Evolutionary conservation across 805 yeast species (phyloP).

Genomic region (Kregervanrija fluxuum): DNA sequence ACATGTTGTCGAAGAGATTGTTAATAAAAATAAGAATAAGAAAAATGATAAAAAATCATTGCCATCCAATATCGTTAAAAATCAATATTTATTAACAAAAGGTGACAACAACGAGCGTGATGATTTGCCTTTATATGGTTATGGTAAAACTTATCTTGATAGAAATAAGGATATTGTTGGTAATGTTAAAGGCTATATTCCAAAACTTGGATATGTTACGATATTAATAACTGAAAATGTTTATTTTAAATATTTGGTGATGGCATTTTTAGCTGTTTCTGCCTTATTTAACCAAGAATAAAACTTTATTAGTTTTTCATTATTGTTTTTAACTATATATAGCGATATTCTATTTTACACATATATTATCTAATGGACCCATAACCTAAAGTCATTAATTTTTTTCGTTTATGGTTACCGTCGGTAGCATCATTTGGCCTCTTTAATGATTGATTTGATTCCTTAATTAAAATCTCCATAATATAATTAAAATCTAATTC

Average conservation of each 20-base stretch:
- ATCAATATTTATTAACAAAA: conserved; percentile 76
- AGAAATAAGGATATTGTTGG: conserved; percentile 78
- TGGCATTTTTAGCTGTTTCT: conserved; percentile 68
- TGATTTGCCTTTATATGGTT: conserved; percentile 79
- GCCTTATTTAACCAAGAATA: conserved; percentile 56
- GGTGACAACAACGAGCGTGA: conserved; percentile 95
- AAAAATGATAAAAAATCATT: conserved; percentile 8
- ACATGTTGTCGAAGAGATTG: conserved; percentile 41
- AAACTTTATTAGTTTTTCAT: neutral
- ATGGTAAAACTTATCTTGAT: conserved; percentile 67
- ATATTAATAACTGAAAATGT: conserved; percentile 84
- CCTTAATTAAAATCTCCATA: conserved; percentile 15
- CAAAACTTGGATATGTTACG: conserved; percentile 84
- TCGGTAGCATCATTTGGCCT: too few relatives aligned
- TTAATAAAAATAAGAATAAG: conserved; percentile 10
- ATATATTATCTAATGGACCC: conserved; percentile 13
- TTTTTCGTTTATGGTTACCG: neutral
- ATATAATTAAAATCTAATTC: conserved; percentile 14
- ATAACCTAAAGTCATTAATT: conserved; percentile 20
- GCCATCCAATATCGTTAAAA: conserved; percentile 4
- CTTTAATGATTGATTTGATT: neutral
- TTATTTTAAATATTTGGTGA: conserved; percentile 69
- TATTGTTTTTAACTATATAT: neutral
- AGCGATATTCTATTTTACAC: neutral
- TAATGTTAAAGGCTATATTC: conserved; percentile 87